Evolutionary conservation across 2,329 filamentous ascomycete species (phyloP).

Genomic region (Diaporthe ilicicola): DNA sequence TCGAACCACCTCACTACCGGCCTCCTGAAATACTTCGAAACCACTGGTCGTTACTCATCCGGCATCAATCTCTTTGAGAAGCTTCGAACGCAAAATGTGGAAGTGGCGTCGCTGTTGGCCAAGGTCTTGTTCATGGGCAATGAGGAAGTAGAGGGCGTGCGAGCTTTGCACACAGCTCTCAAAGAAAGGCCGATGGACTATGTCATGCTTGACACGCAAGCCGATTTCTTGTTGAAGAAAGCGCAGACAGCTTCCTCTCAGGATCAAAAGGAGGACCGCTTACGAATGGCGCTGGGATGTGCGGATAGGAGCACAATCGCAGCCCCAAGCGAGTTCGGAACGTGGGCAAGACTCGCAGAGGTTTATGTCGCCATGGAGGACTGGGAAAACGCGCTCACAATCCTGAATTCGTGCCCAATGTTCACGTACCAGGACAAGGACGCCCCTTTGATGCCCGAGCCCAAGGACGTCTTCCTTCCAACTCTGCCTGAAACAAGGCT

Average conservation of each 20-base stretch:
- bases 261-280: slow-evolving; percentile 69
- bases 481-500: slow-evolving; percentile 88
- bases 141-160: slow-evolving; percentile 95
- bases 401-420: slow-evolving; percentile 98
- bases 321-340: slow-evolving; percentile 95
- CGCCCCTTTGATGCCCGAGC: slow-evolving; percentile 91
- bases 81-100: slow-evolving; percentile 85
- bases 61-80: slow-evolving; percentile 99
- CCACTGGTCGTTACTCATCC: slow-evolving; percentile 91
- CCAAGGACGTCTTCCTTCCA: slow-evolving; percentile 85
- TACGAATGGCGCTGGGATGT: slow-evolving; percentile 88
- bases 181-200: slow-evolving; percentile 98
- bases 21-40: slow-evolving; percentile 92
- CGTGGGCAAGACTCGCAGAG: slow-evolving; percentile 92
- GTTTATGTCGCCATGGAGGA: slow-evolving; percentile 94
- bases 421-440: slow-evolving; percentile 99
- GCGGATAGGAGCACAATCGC: slow-evolving; percentile 95
- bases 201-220: slow-evolving; percentile 92
- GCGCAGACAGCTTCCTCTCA: slow-evolving; percentile 64
- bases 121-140: slow-evolving; percentile 94
- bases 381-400: slow-evolving; percentile 95
- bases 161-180: slow-evolving; percentile 85
- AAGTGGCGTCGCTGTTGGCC: slow-evolving; percentile 91
- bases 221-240: slow-evolving; percentile 89
- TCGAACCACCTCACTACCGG: slow-evolving; percentile 96